Percentiles rank a stretch among this genome's conserved stretches.
phyloP scores from a whole-genome alignment of 495 filamentous ascomycete genomes.

The Penicillium longicatenatum region DNA sequence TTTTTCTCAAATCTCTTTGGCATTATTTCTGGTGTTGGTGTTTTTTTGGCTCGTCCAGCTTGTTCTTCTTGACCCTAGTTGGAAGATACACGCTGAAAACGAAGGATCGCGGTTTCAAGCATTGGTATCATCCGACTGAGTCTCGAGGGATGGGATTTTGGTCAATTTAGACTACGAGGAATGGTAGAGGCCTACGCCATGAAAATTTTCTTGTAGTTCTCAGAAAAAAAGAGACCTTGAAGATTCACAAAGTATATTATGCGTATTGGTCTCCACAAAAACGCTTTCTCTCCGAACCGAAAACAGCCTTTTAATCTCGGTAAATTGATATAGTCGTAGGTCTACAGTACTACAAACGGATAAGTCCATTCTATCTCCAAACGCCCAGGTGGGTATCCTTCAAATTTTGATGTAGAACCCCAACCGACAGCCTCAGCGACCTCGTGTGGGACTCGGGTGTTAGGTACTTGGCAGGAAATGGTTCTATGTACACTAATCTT shows the following conservation, averaged over 20 bases:
- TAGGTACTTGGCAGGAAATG: too few relatives aligned
- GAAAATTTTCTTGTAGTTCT: conserved; percentile 12
- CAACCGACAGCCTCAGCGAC: too few relatives aligned
- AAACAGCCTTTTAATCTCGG: too few relatives aligned
- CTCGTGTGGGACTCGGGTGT: too few relatives aligned
- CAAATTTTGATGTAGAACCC: too few relatives aligned
- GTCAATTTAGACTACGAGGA: neutral
- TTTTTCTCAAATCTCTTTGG: conserved; percentile 26
- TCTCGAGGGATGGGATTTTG: neutral
- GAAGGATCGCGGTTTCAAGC: neutral
- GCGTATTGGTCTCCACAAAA: neutral
- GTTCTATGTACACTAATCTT: too few relatives aligned
- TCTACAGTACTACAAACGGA: too few relatives aligned
- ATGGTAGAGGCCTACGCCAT: conserved; percentile 14
- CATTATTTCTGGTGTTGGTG: conserved; percentile 11
- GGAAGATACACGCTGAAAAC: neutral
- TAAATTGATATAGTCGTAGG: too few relatives aligned
- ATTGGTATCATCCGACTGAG: conserved; percentile 2
- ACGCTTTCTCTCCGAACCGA: too few relatives aligned
- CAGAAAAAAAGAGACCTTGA: conserved; percentile 12
- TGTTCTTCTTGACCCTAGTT: neutral
- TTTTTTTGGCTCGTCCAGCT: neutral
- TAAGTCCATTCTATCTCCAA: too few relatives aligned
- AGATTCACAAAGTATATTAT: conserved; percentile 1
- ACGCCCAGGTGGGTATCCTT: too few relatives aligned